phyloP scores from a whole-genome alignment of 2,329 filamentous ascomycete genomes.

The Xylaria sp. region DNA sequence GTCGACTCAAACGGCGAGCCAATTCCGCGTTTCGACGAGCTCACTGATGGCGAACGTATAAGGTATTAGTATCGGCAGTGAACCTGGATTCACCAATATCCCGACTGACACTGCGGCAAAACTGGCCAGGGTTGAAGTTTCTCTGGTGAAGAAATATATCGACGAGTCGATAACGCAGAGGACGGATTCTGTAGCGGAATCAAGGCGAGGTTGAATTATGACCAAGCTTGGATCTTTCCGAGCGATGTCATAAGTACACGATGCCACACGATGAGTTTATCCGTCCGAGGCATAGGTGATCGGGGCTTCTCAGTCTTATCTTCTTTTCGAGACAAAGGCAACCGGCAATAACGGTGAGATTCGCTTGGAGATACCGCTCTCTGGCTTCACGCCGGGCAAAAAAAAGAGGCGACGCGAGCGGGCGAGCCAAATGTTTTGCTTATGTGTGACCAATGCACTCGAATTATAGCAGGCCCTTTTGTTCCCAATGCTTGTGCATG shows the following conservation, averaged over 20 bases:
- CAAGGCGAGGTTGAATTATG: conserved; percentile 14
- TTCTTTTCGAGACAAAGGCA: conserved; percentile 42
- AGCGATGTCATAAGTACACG: conserved; percentile 6
- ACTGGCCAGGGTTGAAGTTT: background rate
- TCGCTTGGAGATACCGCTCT: conserved; percentile 10
- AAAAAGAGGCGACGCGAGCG: conserved; percentile 14
- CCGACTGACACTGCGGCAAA: conserved; percentile 6
- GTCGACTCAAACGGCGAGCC: conserved; percentile 3
- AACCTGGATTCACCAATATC: conserved; percentile 16
- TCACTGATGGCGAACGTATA: conserved; percentile 15
- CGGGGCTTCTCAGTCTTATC: conserved; percentile 32
- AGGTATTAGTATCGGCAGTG: conserved; percentile 13
- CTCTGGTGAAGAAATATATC: conserved; percentile 11
- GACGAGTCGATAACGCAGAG: conserved; percentile 13
- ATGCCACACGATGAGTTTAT: conserved; percentile 24
- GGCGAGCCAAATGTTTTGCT: conserved; percentile 21
- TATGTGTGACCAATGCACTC: conserved; percentile 25
- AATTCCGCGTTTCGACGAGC: conserved; percentile 10
- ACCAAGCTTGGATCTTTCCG: conserved; percentile 9
- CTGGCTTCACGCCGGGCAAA: background rate
- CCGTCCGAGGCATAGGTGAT: conserved; percentile 25
- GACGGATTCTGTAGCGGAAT: conserved; percentile 3
- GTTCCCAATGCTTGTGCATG: conserved; percentile 20
- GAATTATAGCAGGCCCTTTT: conserved; percentile 24
- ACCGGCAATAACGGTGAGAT: conserved; percentile 1